Percentiles rank a stretch among this genome's conserved stretches.
phyloP scores from a whole-genome alignment of 2,329 filamentous ascomycete genomes.

The Fusarium chaquense region DNA sequence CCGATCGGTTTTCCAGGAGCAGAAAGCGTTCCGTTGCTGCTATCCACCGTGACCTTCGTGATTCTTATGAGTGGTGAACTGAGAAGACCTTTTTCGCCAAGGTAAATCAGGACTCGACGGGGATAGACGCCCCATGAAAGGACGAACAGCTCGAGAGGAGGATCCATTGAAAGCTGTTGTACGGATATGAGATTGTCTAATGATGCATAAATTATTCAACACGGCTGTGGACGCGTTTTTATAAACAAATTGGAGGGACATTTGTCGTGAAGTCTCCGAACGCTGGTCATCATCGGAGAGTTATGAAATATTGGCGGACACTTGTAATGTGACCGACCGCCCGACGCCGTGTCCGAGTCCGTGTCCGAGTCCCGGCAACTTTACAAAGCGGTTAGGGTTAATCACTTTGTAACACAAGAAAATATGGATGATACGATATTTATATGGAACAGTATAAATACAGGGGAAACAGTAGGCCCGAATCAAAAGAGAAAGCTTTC shows the following conservation, averaged over 20 bases:
- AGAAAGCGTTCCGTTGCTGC: not conserved
- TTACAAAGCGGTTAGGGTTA: not conserved
- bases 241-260: not conserved
- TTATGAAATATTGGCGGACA: not conserved
- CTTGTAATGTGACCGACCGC: not conserved
- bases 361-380: not conserved
- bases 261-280: not conserved
- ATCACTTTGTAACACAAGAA: fast-evolving
- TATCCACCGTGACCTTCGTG: not conserved
- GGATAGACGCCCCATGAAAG: conserved; percentile 32
- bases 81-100: conserved; percentile 22
- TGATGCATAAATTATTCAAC: fast-evolving
- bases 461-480: not conserved
- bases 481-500: too few relatives aligned
- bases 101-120: conserved; percentile 30
- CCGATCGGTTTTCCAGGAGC: conserved; percentile 33
- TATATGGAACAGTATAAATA: not conserved
- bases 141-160: conserved; percentile 28
- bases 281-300: not conserved
- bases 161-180: not conserved
- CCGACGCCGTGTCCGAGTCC: not conserved
- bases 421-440: not conserved
- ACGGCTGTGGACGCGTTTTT: fast-evolving
- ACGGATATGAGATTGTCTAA: fast-evolving
- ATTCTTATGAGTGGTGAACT: conserved; percentile 18